Evolutionary conservation across 192 early-diverging fungal species (phyloP).

Genomic region (Gamsiella multidivaricata): DNA sequence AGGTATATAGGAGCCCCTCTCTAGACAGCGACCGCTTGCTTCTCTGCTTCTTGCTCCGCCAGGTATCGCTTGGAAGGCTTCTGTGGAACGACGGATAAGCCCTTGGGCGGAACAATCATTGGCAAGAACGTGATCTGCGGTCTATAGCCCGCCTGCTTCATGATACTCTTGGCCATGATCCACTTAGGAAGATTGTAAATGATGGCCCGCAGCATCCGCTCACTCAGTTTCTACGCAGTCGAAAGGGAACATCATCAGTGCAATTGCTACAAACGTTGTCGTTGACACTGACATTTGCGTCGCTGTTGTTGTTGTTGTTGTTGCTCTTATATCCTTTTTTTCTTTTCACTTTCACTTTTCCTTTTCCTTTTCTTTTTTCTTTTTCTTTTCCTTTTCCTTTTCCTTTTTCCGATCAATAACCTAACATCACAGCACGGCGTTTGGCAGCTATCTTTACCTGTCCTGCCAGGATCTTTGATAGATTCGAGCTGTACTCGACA

Average conservation of each 20-base stretch:
- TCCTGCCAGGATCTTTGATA: background rate
- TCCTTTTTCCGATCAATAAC: too few relatives aligned
- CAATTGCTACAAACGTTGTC: too few relatives aligned
- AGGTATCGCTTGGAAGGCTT: constrained; percentile 1
- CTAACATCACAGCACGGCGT: background rate
- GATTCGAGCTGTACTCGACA: background rate
- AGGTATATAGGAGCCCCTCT: too few relatives aligned
- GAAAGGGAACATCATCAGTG: too few relatives aligned
- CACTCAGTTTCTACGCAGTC: background rate
- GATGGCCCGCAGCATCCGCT: background rate
- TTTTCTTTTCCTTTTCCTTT: too few relatives aligned
- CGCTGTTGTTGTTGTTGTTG: too few relatives aligned
- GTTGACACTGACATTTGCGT: too few relatives aligned
- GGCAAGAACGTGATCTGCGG: constrained; percentile 3
- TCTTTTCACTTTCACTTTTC: too few relatives aligned
- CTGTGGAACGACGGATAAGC: background rate
- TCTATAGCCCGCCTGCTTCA: background rate
- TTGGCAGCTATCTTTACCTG: background rate
- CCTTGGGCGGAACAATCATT: background rate
- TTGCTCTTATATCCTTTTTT: too few relatives aligned
- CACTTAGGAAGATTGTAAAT: constrained; percentile 1
- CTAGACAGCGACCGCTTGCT: too few relatives aligned
- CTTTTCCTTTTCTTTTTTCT: too few relatives aligned
- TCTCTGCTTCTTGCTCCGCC: background rate
- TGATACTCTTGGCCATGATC: background rate